Evolutionary conservation across 495 filamentous ascomycete species (phyloP).

Genomic region (Aspergillus incahuasiensis): DNA sequence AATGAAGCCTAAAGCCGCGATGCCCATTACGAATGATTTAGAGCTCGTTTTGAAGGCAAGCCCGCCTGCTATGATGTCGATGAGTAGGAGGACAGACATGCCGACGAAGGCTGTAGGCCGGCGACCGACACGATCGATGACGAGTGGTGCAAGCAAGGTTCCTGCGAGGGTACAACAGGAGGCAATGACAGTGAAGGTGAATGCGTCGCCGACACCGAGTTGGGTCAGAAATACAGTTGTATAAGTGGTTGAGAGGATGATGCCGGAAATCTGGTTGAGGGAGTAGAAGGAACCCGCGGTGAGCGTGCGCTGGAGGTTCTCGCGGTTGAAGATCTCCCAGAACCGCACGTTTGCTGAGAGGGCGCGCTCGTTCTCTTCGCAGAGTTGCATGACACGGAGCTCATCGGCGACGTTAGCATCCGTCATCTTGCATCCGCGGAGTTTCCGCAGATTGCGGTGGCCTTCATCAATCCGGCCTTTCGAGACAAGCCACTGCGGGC

Average conservation of each 20-base stretch:
- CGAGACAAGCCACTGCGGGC: slow-evolving; percentile 59
- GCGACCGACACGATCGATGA: slow-evolving; percentile 32
- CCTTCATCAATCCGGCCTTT: slow-evolving; percentile 41
- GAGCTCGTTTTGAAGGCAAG: slow-evolving; percentile 12
- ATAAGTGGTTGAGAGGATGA: slow-evolving; percentile 39
- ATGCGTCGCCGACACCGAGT: slow-evolving; percentile 26
- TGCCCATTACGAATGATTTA: slow-evolving; percentile 14
- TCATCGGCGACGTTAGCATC: slow-evolving; percentile 30
- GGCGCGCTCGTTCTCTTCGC: slow-evolving; percentile 26
- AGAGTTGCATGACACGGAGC: slow-evolving; percentile 27
- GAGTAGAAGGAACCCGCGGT: slow-evolving; percentile 36
- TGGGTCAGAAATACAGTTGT: slow-evolving; percentile 34
- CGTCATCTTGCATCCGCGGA: slow-evolving; percentile 27
- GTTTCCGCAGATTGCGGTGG: slow-evolving; percentile 27
- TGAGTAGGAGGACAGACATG: slow-evolving; percentile 26
- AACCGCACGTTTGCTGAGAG: slow-evolving; percentile 25
- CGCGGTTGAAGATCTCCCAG: slow-evolving; percentile 34
- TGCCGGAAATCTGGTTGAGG: slow-evolving; percentile 36
- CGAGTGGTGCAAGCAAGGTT: slow-evolving; percentile 33
- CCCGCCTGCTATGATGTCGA: slow-evolving; percentile 25
- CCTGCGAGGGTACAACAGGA: slow-evolving; percentile 38
- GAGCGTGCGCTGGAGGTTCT: slow-evolving; percentile 32
- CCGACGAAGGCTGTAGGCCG: slow-evolving; percentile 36
- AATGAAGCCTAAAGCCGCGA: slow-evolving; percentile 28
- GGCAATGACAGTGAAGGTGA: slow-evolving; percentile 32